Evolutionary conservation across 805 yeast species (phyloP).

Genomic region (Schizosaccharomyces lindneri): DNA sequence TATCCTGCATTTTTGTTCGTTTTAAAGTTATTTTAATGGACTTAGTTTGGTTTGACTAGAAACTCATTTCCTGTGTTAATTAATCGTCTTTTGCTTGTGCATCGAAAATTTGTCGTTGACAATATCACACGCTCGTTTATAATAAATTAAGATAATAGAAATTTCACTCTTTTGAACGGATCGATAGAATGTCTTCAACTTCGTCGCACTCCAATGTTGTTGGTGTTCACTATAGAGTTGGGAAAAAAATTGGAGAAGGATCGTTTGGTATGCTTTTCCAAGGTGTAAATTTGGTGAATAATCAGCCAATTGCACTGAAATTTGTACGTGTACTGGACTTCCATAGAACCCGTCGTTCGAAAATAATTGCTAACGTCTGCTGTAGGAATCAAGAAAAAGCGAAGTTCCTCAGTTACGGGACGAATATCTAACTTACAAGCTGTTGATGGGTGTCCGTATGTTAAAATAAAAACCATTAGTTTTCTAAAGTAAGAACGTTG

Average conservation of each 20-base stretch:
- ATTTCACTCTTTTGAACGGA: background rate
- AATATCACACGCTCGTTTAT: background rate
- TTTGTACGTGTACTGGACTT: constrained; percentile 21
- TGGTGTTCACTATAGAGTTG: constrained; percentile 88
- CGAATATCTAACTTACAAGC: constrained; percentile 86
- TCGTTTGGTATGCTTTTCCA: constrained; percentile 94
- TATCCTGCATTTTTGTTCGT: too few species aligned
- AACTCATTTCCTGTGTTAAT: background rate
- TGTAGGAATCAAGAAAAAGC: constrained; percentile 61
- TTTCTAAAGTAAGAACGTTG: background rate
- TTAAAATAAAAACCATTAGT: background rate
- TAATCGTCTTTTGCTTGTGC: background rate
- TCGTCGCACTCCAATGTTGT: constrained; percentile 35
- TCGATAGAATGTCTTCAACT: background rate
- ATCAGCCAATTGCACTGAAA: constrained; percentile 84
- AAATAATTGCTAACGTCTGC: background rate
- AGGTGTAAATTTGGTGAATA: constrained; percentile 77
- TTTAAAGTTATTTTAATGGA: background rate
- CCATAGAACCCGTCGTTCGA: too few species aligned
- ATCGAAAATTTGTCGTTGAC: background rate
- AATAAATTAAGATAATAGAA: background rate
- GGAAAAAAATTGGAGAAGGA: constrained; percentile 95
- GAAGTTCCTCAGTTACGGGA: constrained; percentile 95
- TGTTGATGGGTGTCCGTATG: constrained; percentile 37
- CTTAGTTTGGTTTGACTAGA: background rate